These are phyloP conservation scores for Naegleria gruberi DNA, from an alignment of 208 protist genomes.

Conservation along the genomic window DNA sequence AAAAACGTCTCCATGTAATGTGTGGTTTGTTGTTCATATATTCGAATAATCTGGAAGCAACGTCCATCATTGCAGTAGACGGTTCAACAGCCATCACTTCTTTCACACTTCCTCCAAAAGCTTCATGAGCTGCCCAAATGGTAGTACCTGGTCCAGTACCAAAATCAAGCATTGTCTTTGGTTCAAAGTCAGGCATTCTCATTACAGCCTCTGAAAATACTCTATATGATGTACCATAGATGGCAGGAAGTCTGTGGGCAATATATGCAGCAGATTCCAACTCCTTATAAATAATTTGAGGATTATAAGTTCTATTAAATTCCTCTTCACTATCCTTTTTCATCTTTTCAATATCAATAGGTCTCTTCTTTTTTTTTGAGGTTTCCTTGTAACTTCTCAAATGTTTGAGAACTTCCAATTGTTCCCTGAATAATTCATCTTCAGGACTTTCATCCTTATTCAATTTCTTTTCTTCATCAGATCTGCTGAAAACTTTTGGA, in stretches of 20 bases:
- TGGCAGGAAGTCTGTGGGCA: not conserved
- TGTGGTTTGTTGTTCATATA: not conserved
- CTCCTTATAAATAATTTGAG: not conserved
- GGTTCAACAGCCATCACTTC: constrained; percentile 10
- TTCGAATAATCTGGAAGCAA: not conserved
- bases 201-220: not conserved
- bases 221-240: not conserved
- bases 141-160: constrained; percentile 22
- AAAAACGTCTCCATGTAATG: constrained; percentile 15
- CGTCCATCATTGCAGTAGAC: constrained; percentile 20
- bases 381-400: not conserved
- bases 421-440: not conserved
- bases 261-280: not conserved
- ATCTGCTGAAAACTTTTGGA: not conserved
- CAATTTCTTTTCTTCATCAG: not conserved
- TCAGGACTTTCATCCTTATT: not conserved
- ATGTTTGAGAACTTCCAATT: not conserved
- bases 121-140: constrained; percentile 15
- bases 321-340: not conserved
- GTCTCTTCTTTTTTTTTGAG: not conserved
- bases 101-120: not conserved
- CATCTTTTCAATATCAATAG: not conserved
- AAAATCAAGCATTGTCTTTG: constrained; percentile 20
- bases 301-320: not conserved
- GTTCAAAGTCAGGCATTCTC: constrained; percentile 12